Evolutionary conservation across 768 basidiomycete genomes (phyloP).

Genomic region (Trametes sanguinea): DNA sequence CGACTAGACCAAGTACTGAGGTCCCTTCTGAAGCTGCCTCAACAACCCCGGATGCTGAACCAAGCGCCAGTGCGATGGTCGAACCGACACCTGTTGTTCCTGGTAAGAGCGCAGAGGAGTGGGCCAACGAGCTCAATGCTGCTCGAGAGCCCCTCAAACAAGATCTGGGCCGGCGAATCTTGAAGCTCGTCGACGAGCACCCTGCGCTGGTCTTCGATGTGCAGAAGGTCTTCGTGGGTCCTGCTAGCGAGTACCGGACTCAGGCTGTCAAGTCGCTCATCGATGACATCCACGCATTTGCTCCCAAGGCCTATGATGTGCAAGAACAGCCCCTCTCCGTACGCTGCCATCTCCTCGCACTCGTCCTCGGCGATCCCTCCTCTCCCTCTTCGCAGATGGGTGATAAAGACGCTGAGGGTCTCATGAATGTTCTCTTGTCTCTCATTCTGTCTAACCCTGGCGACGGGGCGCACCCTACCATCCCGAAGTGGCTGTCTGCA

Average conservation of each 20-base stretch:
- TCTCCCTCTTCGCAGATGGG: conserved; percentile 49
- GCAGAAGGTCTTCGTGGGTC: conserved; percentile 75
- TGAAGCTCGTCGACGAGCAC: conserved; percentile 83
- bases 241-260: conserved; percentile 56
- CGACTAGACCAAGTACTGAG: too few species aligned
- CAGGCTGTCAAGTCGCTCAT: conserved; percentile 72
- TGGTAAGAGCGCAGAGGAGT: conserved; percentile 60
- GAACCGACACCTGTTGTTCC: conserved; percentile 18
- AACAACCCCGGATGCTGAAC: conserved; percentile 6
- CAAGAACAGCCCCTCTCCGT: conserved; percentile 79
- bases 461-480: conserved; percentile 52
- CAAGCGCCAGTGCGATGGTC: conserved; percentile 10
- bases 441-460: conserved; percentile 60
- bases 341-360: conserved; percentile 81
- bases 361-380: conserved; percentile 77
- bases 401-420: conserved; percentile 50
- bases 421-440: conserved; percentile 71
- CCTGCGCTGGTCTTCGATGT: conserved; percentile 89
- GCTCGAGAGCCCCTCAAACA: conserved; percentile 66
- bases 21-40: conserved; percentile 4
- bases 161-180: conserved; percentile 65
- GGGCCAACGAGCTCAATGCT: conserved; percentile 64
- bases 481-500: conserved; percentile 87
- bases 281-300: conserved; percentile 73
- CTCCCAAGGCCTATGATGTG: conserved; percentile 62